Evolutionary conservation across 2,329 filamentous ascomycete genomes (phyloP).

Genomic region (Colletotrichum navitas): DNA sequence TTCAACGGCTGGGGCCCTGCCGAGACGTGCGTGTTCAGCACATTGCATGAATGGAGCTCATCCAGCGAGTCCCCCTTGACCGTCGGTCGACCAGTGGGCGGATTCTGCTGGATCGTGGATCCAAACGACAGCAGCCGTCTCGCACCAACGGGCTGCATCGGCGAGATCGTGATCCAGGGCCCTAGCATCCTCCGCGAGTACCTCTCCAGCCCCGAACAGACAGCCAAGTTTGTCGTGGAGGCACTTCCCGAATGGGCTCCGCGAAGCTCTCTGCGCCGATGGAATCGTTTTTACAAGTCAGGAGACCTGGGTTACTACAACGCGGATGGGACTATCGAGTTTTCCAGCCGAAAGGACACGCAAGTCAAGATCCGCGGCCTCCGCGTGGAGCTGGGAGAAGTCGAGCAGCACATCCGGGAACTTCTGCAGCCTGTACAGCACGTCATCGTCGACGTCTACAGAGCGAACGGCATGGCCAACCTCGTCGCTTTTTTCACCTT

Average conservation of each 20-base stretch:
- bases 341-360: too few relatives aligned
- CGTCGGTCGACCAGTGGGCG: slow-evolving; percentile 17
- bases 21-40: neutral
- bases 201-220: slow-evolving; percentile 13
- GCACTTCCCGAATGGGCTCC: slow-evolving; percentile 13
- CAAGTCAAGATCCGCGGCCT: slow-evolving; percentile 41
- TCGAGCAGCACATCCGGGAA: neutral
- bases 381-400: slow-evolving; percentile 11
- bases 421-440: slow-evolving; percentile 2
- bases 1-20: slow-evolving; percentile 14
- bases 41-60: neutral
- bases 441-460: slow-evolving; percentile 20
- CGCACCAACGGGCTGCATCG: slow-evolving; percentile 33
- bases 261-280: neutral
- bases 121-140: slow-evolving; percentile 18
- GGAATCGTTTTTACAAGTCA: slow-evolving; percentile 29
- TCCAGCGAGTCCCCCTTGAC: neutral
- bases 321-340: slow-evolving; percentile 4
- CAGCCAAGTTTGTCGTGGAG: neutral
- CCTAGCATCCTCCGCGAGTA: slow-evolving; percentile 34
- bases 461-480: neutral
- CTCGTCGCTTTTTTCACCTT: slow-evolving; percentile 14
- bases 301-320: slow-evolving; percentile 12
- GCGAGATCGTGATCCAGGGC: slow-evolving; percentile 41
- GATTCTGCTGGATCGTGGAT: slow-evolving; percentile 33